A percentile compares a stretch with the other conserved stretches of the same genome.
These are phyloP conservation scores for Strobilomyces echinocephalus DNA, from an alignment of 768 basidiomycete species.

Conservation along the genomic window DNA sequence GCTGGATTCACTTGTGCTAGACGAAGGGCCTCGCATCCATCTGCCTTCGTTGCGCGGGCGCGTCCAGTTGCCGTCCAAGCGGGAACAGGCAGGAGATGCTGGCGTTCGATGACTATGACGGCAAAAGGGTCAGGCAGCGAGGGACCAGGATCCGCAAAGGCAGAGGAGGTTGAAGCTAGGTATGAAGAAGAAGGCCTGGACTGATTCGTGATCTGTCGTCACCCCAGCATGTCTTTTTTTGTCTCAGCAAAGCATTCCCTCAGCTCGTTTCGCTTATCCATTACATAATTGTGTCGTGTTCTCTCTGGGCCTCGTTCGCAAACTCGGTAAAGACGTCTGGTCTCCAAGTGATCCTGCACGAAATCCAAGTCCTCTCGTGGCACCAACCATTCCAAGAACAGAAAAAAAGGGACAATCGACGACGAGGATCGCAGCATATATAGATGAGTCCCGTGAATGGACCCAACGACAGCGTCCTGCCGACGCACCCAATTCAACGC, in stretches of 20 bases:
- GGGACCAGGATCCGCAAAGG: conserved; percentile 20
- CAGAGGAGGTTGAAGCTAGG: conserved; percentile 10
- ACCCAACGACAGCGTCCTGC: conserved; percentile 72
- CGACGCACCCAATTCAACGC: too few relatives aligned
- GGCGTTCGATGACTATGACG: conserved; percentile 21
- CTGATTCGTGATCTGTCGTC: background rate
- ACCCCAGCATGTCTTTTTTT: background rate
- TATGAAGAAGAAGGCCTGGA: background rate
- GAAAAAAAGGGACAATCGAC: conserved; percentile 88
- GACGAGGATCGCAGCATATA: conserved; percentile 77
- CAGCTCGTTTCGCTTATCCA: conserved; percentile 12
- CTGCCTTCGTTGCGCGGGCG: conserved; percentile 33
- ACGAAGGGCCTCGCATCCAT: conserved; percentile 9
- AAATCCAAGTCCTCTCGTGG: conserved; percentile 76
- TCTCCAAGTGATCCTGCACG: conserved; percentile 64
- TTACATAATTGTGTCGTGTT: conserved; percentile 18
- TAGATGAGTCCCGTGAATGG: conserved; percentile 83
- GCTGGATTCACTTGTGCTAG: conserved; percentile 35
- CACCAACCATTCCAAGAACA: conserved; percentile 78
- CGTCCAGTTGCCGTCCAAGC: conserved; percentile 34
- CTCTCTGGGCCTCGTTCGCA: conserved; percentile 1
- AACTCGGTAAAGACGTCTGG: conserved; percentile 21
- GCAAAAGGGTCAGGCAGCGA: conserved; percentile 21
- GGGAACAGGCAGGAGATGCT: conserved; percentile 29
- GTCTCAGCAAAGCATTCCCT: background rate